phyloP scores from a whole-genome alignment of 2,329 filamentous ascomycete genomes.

The Lasiodiplodia sp. region DNA sequence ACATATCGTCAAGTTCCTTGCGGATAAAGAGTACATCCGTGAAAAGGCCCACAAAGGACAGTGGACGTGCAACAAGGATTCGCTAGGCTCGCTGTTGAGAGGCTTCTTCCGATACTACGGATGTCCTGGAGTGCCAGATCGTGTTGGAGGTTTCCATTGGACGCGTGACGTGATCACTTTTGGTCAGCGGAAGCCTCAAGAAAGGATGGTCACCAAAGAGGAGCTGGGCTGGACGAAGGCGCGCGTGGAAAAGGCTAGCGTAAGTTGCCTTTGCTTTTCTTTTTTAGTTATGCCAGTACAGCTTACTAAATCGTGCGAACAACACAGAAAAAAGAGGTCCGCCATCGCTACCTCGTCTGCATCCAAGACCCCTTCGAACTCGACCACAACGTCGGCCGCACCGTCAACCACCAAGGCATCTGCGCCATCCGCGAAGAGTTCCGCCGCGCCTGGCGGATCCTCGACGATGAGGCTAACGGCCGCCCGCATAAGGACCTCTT shows the following conservation, averaged over 20 bases:
- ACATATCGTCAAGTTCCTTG: slow-evolving; percentile 78
- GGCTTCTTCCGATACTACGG: slow-evolving; percentile 92
- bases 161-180: slow-evolving; percentile 76
- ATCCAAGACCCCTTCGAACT: slow-evolving; percentile 93
- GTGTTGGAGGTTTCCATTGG: slow-evolving; percentile 74
- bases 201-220: slow-evolving; percentile 71
- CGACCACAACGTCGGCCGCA: slow-evolving; percentile 87
- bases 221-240: slow-evolving; percentile 89
- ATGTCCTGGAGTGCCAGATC: slow-evolving; percentile 59
- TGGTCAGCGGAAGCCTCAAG: slow-evolving; percentile 70
- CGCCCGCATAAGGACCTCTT: slow-evolving; percentile 23
- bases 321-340: slow-evolving; percentile 66
- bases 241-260: slow-evolving; percentile 66
- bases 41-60: slow-evolving; percentile 64
- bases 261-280: not conserved
- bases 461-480: slow-evolving; percentile 17
- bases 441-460: slow-evolving; percentile 76
- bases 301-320: not conserved
- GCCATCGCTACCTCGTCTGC: slow-evolving; percentile 82
- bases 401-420: slow-evolving; percentile 83
- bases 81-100: slow-evolving; percentile 73
- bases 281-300: not conserved
- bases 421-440: slow-evolving; percentile 86
- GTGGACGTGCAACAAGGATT: slow-evolving; percentile 73
- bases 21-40: slow-evolving; percentile 73